phyloP scores from a whole-genome alignment of 495 filamentous ascomycete species.

The Xylaria grammica region DNA sequence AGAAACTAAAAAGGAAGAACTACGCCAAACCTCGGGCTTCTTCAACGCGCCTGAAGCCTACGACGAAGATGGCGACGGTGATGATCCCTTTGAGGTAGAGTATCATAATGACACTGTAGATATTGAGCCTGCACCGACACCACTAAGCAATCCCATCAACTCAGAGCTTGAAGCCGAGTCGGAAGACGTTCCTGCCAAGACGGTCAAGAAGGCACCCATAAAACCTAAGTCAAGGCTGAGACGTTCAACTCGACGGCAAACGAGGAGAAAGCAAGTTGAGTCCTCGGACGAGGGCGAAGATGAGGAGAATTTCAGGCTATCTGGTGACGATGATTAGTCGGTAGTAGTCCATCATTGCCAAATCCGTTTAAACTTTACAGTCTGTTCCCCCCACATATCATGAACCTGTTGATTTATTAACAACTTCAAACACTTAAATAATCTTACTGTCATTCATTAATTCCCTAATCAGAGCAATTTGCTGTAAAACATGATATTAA shows the following conservation, averaged over 20 bases:
- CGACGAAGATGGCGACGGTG: conserved; percentile 42
- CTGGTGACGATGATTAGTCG: conserved; percentile 21
- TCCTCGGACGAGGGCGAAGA: conserved; percentile 33
- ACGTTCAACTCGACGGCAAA: conserved; percentile 32
- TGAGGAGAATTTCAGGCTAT: conserved; percentile 25
- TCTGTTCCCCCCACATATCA: too few relatives aligned
- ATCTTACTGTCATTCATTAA: too few relatives aligned
- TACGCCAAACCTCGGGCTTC: conserved; percentile 44
- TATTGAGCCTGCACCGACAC: not conserved
- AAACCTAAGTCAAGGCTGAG: conserved; percentile 34
- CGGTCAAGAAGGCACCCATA: conserved; percentile 28
- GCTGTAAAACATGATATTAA: too few relatives aligned
- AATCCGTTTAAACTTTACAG: too few relatives aligned
- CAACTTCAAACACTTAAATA: too few relatives aligned
- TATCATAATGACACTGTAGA: conserved; percentile 27
- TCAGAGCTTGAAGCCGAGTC: conserved; percentile 20
- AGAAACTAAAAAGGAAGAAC: conserved; percentile 26
- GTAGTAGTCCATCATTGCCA: too few relatives aligned
- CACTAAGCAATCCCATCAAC: not conserved
- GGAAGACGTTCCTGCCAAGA: conserved; percentile 17
- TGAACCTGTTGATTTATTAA: too few relatives aligned
- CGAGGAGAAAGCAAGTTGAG: conserved; percentile 27
- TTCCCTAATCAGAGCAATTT: too few relatives aligned
- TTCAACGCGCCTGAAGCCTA: conserved; percentile 35
- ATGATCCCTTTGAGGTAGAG: conserved; percentile 38